These are phyloP conservation scores for Porodaedalea pini DNA, from an alignment of 1,284 basidiomycete species.

Conservation along the genomic window DNA sequence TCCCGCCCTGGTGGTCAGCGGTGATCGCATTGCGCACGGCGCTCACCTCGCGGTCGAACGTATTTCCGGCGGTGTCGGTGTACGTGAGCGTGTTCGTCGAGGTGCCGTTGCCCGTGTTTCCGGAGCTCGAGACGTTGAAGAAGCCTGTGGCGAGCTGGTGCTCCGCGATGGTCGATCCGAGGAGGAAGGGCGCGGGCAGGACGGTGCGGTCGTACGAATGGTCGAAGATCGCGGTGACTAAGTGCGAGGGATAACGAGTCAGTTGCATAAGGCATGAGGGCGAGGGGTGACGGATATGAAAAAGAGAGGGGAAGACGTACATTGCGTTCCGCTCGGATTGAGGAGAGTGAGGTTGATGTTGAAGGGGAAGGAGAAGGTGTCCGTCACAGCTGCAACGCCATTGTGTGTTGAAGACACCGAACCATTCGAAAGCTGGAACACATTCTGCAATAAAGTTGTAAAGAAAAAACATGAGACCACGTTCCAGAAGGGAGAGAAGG, in stretches of 20 bases:
- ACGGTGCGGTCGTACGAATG: constrained; percentile 63
- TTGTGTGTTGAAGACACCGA: constrained; percentile 58
- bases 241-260: constrained; percentile 2
- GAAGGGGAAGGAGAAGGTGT: constrained; percentile 63
- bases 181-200: constrained; percentile 54
- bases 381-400: constrained; percentile 46
- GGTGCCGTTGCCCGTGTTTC: constrained; percentile 64
- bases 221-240: constrained; percentile 56
- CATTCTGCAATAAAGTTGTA: constrained; percentile 39
- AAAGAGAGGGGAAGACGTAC: constrained; percentile 38
- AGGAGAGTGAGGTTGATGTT: constrained; percentile 54
- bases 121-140: constrained; percentile 43
- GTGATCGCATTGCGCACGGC: constrained; percentile 60
- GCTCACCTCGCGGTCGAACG: constrained; percentile 57
- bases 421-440: constrained; percentile 60
- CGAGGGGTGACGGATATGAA: not conserved
- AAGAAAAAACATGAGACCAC: constrained; percentile 5
- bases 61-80: constrained; percentile 55
- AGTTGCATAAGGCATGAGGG: not conserved
- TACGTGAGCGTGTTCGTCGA: constrained; percentile 67
- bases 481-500: constrained; percentile 8
- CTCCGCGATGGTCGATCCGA: constrained; percentile 53
- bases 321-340: constrained; percentile 42
- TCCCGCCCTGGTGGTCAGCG: constrained; percentile 55
- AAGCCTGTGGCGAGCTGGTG: constrained; percentile 57